A percentile compares a stretch with the other conserved stretches of the same genome.
These are phyloP conservation scores for Hemisphaericaspora nanyangensis DNA, from an alignment of 805 yeast species.

Conservation along the genomic window DNA sequence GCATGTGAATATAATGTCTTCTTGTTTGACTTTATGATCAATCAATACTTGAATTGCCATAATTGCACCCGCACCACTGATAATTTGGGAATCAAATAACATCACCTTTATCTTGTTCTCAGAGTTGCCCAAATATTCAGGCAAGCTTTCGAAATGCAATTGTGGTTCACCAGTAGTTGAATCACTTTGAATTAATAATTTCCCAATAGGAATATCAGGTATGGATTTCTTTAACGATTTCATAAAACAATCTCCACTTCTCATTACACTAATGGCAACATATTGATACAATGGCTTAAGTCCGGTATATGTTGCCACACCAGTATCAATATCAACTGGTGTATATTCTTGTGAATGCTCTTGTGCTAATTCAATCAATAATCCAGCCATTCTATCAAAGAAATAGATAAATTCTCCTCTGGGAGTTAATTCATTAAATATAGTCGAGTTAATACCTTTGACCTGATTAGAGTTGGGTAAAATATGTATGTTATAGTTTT, in stretches of 20 bases:
- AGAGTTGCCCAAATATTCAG: slow-evolving; percentile 24
- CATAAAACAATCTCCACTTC: slow-evolving; percentile 93
- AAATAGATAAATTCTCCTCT: slow-evolving; percentile 82
- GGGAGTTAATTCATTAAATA: slow-evolving; percentile 51
- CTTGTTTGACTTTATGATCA: slow-evolving; percentile 68
- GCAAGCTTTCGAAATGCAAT: slow-evolving; percentile 76
- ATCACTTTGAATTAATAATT: slow-evolving; percentile 83
- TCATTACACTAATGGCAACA: slow-evolving; percentile 72
- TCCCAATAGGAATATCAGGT: slow-evolving; percentile 78
- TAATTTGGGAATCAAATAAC: slow-evolving; percentile 80
- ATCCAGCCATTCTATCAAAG: slow-evolving; percentile 76
- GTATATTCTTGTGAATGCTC: slow-evolving; percentile 47
- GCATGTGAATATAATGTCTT: slow-evolving; percentile 63
- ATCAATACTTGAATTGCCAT: slow-evolving; percentile 89
- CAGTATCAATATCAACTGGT: slow-evolving; percentile 26
- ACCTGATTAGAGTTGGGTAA: slow-evolving; percentile 62
- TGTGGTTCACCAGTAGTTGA: slow-evolving; percentile 91
- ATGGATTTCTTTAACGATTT: slow-evolving; percentile 69
- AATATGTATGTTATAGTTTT: slow-evolving; percentile 27
- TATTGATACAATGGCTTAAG: slow-evolving; percentile 49
- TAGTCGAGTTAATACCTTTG: slow-evolving; percentile 64
- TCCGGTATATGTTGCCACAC: slow-evolving; percentile 21
- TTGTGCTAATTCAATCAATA: slow-evolving; percentile 64
- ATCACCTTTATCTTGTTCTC: slow-evolving; percentile 43
- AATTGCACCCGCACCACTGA: slow-evolving; percentile 89